A percentile compares a stretch with the other conserved stretches of the same genome.
Evolutionary conservation across 2,329 filamentous ascomycete species (phyloP).

Genomic region (Dryadomyces sulphureus): DNA sequence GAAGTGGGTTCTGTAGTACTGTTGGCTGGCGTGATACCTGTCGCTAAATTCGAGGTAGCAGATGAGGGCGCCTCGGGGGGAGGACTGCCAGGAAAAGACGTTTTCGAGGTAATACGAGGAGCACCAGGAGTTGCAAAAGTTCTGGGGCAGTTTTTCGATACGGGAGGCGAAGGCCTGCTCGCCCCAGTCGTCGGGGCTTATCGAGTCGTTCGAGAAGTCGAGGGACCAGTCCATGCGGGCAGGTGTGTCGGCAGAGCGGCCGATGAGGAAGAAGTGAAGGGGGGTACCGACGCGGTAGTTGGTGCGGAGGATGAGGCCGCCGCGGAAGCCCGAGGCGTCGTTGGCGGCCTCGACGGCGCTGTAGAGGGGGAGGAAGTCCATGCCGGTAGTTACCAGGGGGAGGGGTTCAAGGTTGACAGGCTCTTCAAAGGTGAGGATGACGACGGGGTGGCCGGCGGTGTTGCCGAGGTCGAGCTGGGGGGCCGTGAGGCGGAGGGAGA

Average conservation of each 20-base stretch:
- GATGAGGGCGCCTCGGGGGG: conserved; percentile 1
- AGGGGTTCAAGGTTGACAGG: conserved; percentile 4
- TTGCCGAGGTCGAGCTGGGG: not conserved
- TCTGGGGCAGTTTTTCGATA: not conserved
- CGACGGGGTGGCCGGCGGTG: not conserved
- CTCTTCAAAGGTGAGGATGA: conserved; percentile 5
- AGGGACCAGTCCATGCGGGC: too few relatives aligned
- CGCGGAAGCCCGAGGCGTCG: not conserved
- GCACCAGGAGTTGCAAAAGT: conserved; percentile 5
- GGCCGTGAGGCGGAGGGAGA: not conserved
- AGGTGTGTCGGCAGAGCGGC: too few relatives aligned
- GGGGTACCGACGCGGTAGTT: too few relatives aligned
- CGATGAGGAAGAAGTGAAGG: too few relatives aligned
- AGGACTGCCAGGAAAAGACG: conserved; percentile 6
- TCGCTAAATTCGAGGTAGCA: conserved; percentile 7
- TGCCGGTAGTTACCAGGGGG: not conserved
- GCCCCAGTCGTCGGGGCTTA: too few relatives aligned
- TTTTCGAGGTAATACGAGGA: not conserved
- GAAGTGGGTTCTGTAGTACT: too few relatives aligned
- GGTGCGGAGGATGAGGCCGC: conserved; percentile 4
- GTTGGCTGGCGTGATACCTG: not conserved
- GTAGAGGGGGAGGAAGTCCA: conserved; percentile 6
- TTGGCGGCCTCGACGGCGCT: conserved; percentile 4
- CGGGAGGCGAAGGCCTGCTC: not conserved
- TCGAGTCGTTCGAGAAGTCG: too few relatives aligned